Base-by-base conservation (phyloP, 1,284 basidiomycete genomes). In the Butyriboletus appendiculatus region DNA sequence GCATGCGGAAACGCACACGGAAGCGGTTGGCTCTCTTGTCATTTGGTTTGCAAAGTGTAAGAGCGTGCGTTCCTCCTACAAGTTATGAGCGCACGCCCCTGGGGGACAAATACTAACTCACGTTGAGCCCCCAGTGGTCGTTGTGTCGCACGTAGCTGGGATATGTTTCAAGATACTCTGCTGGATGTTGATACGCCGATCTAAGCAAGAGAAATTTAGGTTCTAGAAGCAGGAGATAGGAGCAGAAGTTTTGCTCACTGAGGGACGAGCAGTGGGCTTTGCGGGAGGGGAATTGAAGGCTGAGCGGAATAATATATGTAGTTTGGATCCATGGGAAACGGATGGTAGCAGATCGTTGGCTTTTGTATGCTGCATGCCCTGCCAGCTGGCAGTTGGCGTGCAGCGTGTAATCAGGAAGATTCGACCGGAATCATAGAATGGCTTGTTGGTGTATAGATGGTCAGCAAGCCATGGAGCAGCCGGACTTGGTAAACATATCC, bases 371-470 rank as follows among this genome's bases (percentile, higher is more conserved):
- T 1, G 11, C 1, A 8, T 2, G 32, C 7, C 52, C 39, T 38
- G 42, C 64, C 64, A 65, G 54, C 39, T 14, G 18, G 22, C 28
- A 63, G 46, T 30, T 32, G 63, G 50, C 26, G 0, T 20, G 32
- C 1, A 20, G 12, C 33, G 15, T 58, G 33, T 18, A 30, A 32
- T 10, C n/a, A 8, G 42, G 55, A 59, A 50, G 0, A 2, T 52
- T 53, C 53, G 12, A 52, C n/a, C n/a, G n/a, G n/a, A n/a, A n/a
- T 0, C 12, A 5, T 14, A 24, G 51, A 51, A 48, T 30, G 15
- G 14, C 37, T 14, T 12, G 18, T 5, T 28, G 24, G 14, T 16
- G n/a, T 15, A 24, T 20, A 28, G 30, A n/a, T n/a, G 34, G 8
- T 8, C 18, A 39, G 3, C n/a, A 37, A 3, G 37, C 35, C 47